Percentiles rank a stretch among this genome's conserved stretches.
Evolutionary conservation across 139 green algal species (phyloP).

Genomic region (Chlamydomonas urium): DNA sequence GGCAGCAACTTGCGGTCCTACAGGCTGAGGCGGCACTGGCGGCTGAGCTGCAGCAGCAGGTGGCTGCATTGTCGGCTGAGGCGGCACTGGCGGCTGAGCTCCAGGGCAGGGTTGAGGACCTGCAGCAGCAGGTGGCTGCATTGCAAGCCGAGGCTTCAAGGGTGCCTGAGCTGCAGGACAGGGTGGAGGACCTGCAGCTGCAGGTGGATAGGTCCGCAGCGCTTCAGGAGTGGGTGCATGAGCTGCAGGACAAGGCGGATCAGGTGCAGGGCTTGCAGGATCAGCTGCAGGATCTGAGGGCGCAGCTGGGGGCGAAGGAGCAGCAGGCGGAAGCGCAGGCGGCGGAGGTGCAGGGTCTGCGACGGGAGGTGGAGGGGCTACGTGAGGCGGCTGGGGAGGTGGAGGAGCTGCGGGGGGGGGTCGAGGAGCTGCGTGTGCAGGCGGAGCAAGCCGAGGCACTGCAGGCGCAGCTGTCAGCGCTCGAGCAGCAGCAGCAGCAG

Average conservation of each 20-base stretch:
- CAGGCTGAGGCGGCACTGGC: background rate
- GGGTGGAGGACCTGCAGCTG: no score
- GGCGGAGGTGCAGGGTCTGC: background rate
- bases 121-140: background rate
- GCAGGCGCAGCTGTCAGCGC: constrained; percentile 6
- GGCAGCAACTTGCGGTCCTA: background rate
- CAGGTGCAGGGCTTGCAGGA: background rate
- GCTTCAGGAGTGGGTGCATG: no score
- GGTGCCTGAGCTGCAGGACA: background rate
- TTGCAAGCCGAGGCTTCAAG: constrained; percentile 2
- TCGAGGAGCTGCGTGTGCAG: background rate
- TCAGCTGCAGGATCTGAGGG: background rate
- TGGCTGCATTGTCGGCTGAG: background rate
- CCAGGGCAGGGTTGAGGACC: background rate
- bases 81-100: background rate
- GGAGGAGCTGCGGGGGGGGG: background rate
- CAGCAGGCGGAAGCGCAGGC: background rate
- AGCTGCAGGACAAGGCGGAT: background rate
- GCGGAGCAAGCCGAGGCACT: background rate
- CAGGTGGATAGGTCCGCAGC: no score
- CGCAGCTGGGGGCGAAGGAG: background rate
- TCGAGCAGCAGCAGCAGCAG: no score
- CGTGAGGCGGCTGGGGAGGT: background rate
- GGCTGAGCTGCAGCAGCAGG: constrained; percentile 5
- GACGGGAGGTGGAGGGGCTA: background rate